Conservation (phyloP, 1,284 basidiomycete species). For the Apiotrichum mycotoxinovorans region DNA sequence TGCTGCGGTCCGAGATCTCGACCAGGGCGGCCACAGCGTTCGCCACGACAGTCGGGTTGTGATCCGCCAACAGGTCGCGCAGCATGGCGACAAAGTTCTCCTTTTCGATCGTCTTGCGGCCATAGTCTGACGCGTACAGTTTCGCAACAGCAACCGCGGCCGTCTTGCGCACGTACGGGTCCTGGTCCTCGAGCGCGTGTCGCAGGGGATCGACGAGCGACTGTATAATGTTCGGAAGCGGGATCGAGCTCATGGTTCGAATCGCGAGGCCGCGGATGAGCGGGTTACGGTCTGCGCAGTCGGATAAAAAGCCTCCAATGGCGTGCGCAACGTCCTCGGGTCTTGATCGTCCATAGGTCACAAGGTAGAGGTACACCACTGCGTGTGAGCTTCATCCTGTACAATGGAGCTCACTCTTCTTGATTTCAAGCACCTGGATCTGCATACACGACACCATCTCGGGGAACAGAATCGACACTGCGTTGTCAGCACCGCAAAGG, state of each 20-base stretch:
- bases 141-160: conserved; percentile 93
- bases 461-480: conserved; percentile 94
- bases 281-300: conserved; percentile 92
- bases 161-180: conserved; percentile 96
- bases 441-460: conserved; percentile 96
- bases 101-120: conserved; percentile 70
- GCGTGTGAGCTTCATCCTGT: conserved; percentile 3
- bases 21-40: conserved; percentile 94
- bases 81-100: conserved; percentile 88
- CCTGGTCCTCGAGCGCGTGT: conserved; percentile 85
- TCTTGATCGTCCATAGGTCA: conserved; percentile 96
- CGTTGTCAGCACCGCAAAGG: conserved; percentile 12
- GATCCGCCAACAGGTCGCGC: conserved; percentile 69
- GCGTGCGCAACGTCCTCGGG: conserved; percentile 94
- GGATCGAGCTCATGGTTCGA: conserved; percentile 93
- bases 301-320: conserved; percentile 93
- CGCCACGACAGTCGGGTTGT: conserved; percentile 93
- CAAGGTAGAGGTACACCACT: conserved; percentile 97
- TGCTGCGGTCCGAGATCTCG: conserved; percentile 66
- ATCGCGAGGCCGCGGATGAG: conserved; percentile 94
- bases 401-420: conserved; percentile 72
- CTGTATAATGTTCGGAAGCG: conserved; percentile 95
- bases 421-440: conserved; percentile 77
- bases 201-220: conserved; percentile 92
- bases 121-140: conserved; percentile 90